These are phyloP conservation scores for Salix viminalis DNA, from an alignment of 345 rosid genomes.

Conservation along the genomic window DNA sequence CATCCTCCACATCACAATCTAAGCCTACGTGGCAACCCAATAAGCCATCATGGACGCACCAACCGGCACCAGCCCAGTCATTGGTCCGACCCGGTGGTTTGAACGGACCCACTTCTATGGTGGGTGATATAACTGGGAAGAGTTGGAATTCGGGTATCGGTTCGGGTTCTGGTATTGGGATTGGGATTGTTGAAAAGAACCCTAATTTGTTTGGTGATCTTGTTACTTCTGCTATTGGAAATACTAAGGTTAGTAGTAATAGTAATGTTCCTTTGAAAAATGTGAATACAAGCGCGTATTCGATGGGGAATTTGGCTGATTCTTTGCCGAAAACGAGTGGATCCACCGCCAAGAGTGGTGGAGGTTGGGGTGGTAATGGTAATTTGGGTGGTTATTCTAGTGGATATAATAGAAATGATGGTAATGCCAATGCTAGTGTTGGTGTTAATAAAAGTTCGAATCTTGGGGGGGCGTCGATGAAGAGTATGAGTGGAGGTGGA, in stretches of 20 bases:
- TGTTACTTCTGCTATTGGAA: slow-evolving; percentile 74
- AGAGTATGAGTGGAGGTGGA: slow-evolving; percentile 35
- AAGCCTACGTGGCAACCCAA: slow-evolving; percentile 69
- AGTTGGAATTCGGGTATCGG: slow-evolving; percentile 52
- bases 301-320: slow-evolving; percentile 78
- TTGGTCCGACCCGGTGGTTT: slow-evolving; percentile 29
- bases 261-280: slow-evolving; percentile 71
- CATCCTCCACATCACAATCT: slow-evolving; percentile 44
- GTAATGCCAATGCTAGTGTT: slow-evolving; percentile 22
- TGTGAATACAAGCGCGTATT: slow-evolving; percentile 46
- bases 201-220: slow-evolving; percentile 87
- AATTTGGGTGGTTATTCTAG: slow-evolving; percentile 31
- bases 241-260: slow-evolving; percentile 20
- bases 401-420: slow-evolving; percentile 36
- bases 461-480: slow-evolving; percentile 68
- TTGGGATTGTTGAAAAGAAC: slow-evolving; percentile 64
- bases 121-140: slow-evolving; percentile 85
- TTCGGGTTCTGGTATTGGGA: slow-evolving; percentile 59
- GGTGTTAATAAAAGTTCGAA: slow-evolving; percentile 33
- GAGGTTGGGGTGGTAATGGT: slow-evolving; percentile 41
- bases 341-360: slow-evolving; percentile 33
- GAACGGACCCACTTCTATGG: slow-evolving; percentile 69
- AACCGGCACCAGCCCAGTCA: slow-evolving; percentile 54
- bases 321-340: slow-evolving; percentile 62
- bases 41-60: slow-evolving; percentile 88